Base-by-base conservation (phyloP, 2,329 filamentous ascomycete species). In the Zymoseptoria pseudotritici region DNA sequence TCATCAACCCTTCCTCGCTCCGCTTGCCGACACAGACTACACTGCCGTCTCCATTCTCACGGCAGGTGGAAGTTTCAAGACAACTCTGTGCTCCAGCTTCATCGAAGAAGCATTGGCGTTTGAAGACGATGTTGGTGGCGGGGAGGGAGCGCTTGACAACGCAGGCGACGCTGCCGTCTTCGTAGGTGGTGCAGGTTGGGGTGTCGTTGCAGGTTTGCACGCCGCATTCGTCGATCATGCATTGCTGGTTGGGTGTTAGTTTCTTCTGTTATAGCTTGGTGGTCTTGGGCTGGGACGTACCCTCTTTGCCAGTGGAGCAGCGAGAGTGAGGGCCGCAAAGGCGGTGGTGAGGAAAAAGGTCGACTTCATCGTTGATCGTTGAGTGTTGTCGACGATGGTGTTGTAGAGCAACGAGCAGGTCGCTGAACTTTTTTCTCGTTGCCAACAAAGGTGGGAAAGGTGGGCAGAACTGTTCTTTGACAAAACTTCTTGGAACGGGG, bases 81-180 rank as follows among this genome's bases (percentile, higher is more conserved):
- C 63, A 65, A 3, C 19, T 54, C 20, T 63, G 60, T 19, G 56
- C 31, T 3, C 61, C 63, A 10, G 42, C 51, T 53, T 53, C 57
- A 17, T 57, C 42, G 55, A 63, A 55, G 51, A 49, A 62, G 58
- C 63, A 63, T 54, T 63, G 63, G 42, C 63, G 57, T 49, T 59
- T 62, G 9, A 59, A 9, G 17, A 49, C n/a, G 7, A 11, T 10
- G 20, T 57, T 56, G 22, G 36, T 9, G 7, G 24, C 50, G 4
- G 36, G 36, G 13, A 46, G 36, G 17, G 36, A 46, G 19, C 62
- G 57, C 46, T 63, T 61, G 36, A 46, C 22, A 5, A 64, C 55
- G 57, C 64, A 65, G 17, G 50, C 50, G 19, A 54, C 31, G 7
- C 20, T 50, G 20, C 62, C 64, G 26, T 64, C 60, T 9, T 53